Percentiles rank a stretch among this genome's conserved stretches.
Conservation (phyloP, 176 grass and related monocot species). For the sorghum (Sorghum bicolor) region DNA sequence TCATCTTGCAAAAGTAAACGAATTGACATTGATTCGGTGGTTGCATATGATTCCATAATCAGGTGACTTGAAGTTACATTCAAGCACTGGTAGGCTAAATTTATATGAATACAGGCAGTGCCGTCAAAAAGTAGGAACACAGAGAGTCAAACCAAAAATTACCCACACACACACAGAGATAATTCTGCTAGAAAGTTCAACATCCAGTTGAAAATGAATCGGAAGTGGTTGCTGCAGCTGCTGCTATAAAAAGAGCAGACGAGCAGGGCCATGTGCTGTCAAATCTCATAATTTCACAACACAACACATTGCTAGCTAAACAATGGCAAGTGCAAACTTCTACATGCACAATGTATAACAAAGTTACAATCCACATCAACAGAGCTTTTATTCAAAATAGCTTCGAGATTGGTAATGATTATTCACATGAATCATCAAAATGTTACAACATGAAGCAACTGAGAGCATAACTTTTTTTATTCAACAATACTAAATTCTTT, state of each 20-base stretch:
- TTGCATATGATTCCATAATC: neutral
- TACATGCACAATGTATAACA: neutral
- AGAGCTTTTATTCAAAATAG: neutral
- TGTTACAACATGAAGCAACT: neutral
- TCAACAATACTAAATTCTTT: neutral
- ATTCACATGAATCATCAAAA: neutral
- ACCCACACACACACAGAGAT: no score
- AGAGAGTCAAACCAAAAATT: neutral
- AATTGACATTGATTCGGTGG: neutral
- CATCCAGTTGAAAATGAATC: neutral
- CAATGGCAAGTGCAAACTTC: neutral
- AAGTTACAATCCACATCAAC: neutral
- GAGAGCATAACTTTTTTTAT: neutral
- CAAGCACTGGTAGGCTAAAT: neutral
- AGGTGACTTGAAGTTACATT: neutral
- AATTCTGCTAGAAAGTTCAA: neutral
- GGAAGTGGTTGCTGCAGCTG: neutral
- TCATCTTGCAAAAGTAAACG: neutral
- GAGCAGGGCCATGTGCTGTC: neutral
- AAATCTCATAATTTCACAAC: neutral
- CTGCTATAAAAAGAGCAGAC: neutral
- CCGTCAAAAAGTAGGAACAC: neutral
- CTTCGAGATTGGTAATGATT: neutral
- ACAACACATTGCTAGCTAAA: neutral
- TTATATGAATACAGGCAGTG: neutral